phyloP scores from a whole-genome alignment of 2,329 filamentous ascomycete genomes.

The Fusarium siculi region DNA sequence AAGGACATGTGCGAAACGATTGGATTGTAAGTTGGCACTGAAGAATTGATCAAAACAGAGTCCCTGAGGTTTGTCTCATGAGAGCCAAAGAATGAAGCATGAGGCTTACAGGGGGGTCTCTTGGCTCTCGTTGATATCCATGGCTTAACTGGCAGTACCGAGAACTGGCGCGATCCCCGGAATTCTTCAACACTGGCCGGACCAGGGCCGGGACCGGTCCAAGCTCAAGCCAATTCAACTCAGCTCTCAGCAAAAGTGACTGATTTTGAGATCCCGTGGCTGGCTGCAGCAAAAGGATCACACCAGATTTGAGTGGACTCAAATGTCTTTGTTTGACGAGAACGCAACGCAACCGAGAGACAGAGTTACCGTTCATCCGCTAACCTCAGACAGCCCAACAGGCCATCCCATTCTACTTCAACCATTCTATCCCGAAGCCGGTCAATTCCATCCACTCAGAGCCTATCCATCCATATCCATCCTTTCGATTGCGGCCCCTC shows the following conservation, averaged over 20 bases:
- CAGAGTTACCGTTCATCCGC: constrained; percentile 24
- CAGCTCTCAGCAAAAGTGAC: constrained; percentile 7
- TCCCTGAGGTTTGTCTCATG: constrained; percentile 17
- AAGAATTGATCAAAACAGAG: constrained; percentile 18
- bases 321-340: constrained; percentile 11
- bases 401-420: constrained; percentile 2
- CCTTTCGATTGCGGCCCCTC: constrained; percentile 24
- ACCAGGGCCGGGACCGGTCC: constrained; percentile 13
- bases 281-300: constrained; percentile 24
- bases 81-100: constrained; percentile 34
- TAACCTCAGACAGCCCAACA: constrained; percentile 35
- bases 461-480: constrained; percentile 19
- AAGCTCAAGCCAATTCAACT: constrained; percentile 27
- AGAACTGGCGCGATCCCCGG: constrained; percentile 33
- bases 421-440: constrained; percentile 34
- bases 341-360: constrained; percentile 15
- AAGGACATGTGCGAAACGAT: constrained; percentile 28
- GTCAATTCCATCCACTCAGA: constrained; percentile 21
- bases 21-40: constrained; percentile 23
- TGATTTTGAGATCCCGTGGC: constrained; percentile 26
- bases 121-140: not conserved
- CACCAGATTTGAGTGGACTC: constrained; percentile 20
- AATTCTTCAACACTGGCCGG: constrained; percentile 22
- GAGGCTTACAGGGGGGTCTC: constrained; percentile 9
- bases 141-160: constrained; percentile 19